A percentile compares a stretch with the other conserved stretches of the same genome.
phyloP scores from a whole-genome alignment of 1,284 basidiomycete species.

The Takashimella koratensis region DNA sequence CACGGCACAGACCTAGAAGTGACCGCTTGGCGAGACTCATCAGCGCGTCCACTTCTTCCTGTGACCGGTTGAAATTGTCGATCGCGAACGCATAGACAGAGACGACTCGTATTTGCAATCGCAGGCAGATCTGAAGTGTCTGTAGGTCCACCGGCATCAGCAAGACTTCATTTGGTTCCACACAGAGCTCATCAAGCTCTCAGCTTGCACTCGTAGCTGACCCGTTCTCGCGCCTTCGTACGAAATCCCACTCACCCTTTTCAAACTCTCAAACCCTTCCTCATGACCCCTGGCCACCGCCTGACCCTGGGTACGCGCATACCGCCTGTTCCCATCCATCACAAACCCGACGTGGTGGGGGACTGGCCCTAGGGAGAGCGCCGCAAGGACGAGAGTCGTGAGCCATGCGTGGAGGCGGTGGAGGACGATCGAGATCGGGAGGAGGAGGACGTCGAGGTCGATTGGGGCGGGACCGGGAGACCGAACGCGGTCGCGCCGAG shows the following conservation, averaged over 20 bases:
- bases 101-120: constrained; percentile 72
- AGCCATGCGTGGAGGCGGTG: constrained; percentile 36
- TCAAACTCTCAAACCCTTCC: constrained; percentile 77
- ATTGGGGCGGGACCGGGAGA: neutral
- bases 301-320: constrained; percentile 68
- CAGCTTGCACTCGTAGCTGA: too few species aligned
- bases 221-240: too few species aligned
- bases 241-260: constrained; percentile 58
- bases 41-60: constrained; percentile 79
- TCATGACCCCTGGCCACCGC: constrained; percentile 72
- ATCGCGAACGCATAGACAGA: constrained; percentile 95
- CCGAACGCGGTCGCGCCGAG: neutral
- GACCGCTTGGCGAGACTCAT: constrained; percentile 82
- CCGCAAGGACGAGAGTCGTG: constrained; percentile 55
- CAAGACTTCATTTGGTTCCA: neutral
- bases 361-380: constrained; percentile 76
- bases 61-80: constrained; percentile 90
- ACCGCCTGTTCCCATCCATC: constrained; percentile 97
- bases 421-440: constrained; percentile 22
- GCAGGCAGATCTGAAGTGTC: constrained; percentile 78
- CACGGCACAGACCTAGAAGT: constrained; percentile 72
- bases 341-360: constrained; percentile 92
- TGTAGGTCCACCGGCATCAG: constrained; percentile 40
- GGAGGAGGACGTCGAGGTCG: constrained; percentile 3
- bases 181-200: neutral